Percentiles rank a stretch among this genome's conserved stretches.
phyloP scores from a whole-genome alignment of 805 yeast genomes.

The Kluyveromyces dobzhanskii region DNA sequence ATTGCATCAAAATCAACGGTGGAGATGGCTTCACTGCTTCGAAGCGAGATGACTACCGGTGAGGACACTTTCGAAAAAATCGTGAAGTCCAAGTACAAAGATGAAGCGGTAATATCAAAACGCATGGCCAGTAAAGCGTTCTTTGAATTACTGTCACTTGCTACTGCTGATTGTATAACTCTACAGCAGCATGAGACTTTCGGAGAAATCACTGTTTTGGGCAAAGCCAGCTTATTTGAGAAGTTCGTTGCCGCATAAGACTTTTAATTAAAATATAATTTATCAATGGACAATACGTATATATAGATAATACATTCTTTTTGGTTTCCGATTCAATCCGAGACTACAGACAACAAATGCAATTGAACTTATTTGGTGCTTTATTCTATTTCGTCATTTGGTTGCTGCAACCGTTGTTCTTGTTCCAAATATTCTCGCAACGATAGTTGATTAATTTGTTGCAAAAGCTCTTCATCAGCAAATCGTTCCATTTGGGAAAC shows the following conservation, averaged over 20 bases:
- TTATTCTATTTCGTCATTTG: too few species aligned
- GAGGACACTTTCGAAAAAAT: slow-evolving; percentile 11
- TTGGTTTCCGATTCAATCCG: too few species aligned
- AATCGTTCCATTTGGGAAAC: slow-evolving; percentile 19
- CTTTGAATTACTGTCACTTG: slow-evolving; percentile 75
- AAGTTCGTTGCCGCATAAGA: slow-evolving; percentile 18
- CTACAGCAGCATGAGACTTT: slow-evolving; percentile 54
- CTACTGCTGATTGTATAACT: slow-evolving; percentile 62
- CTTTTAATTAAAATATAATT: not conserved
- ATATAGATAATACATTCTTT: not conserved
- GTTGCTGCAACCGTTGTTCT: slow-evolving; percentile 10
- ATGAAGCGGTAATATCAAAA: slow-evolving; percentile 10
- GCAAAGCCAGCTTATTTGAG: slow-evolving; percentile 34
- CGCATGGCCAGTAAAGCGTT: slow-evolving; percentile 37
- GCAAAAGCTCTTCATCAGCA: slow-evolving; percentile 27
- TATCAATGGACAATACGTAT: not conserved
- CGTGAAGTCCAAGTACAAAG: slow-evolving; percentile 6
- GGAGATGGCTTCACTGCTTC: slow-evolving; percentile 22
- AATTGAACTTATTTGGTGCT: too few species aligned
- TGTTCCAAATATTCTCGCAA: slow-evolving; percentile 25
- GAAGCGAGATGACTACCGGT: slow-evolving; percentile 12
- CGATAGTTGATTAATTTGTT: slow-evolving; percentile 27
- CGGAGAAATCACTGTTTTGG: slow-evolving; percentile 46
- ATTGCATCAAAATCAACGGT: slow-evolving; percentile 21
- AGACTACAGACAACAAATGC: too few species aligned